A percentile compares a stretch with the other conserved stretches of the same genome.
These are phyloP conservation scores for Senecio squalidus DNA, from an alignment of 140 eudicot species.

Conservation along the genomic window DNA sequence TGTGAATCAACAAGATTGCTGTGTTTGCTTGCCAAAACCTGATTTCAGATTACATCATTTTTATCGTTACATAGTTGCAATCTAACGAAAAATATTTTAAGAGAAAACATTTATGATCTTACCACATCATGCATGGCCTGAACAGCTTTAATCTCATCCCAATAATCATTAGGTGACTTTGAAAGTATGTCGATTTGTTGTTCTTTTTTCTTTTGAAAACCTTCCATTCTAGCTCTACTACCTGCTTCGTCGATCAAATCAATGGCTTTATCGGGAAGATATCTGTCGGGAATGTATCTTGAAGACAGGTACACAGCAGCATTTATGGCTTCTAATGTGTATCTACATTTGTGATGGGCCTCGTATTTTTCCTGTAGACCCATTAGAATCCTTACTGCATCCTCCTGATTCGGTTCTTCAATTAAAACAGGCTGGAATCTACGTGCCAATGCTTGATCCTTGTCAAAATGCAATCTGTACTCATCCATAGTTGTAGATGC, in stretches of 20 bases:
- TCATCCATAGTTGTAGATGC: constrained; percentile 90
- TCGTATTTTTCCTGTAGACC: constrained; percentile 78
- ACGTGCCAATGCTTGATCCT: constrained; percentile 75
- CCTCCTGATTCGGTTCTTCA: constrained; percentile 85
- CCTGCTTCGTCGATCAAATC: constrained; percentile 95
- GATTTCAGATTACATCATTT: constrained; percentile 4
- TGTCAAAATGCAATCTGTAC: constrained; percentile 70
- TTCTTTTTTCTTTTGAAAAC: constrained; percentile 54
- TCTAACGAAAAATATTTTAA: too few relatives aligned
- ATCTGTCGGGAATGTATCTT: constrained; percentile 75
- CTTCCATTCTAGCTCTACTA: constrained; percentile 71
- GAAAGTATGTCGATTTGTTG: constrained; percentile 54
- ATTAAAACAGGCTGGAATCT: constrained; percentile 85
- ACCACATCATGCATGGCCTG: constrained; percentile 78
- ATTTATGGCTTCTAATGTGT: constrained; percentile 77
- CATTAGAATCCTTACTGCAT: constrained; percentile 66
- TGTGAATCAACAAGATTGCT: constrained; percentile 36
- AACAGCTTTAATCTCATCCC: constrained; percentile 84
- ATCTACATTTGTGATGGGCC: constrained; percentile 72
- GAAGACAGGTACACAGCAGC: constrained; percentile 80
- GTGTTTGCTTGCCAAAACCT: constrained; percentile 43
- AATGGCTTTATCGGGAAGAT: constrained; percentile 92
- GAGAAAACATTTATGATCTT: constrained; percentile 5
- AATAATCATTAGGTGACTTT: constrained; percentile 70
- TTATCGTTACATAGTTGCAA: neutral